A percentile compares a stretch with the other conserved stretches of the same genome.
These are phyloP conservation scores for Chrysoporthe deuterocubensis DNA, from an alignment of 2,329 filamentous ascomycete genomes.

Conservation along the genomic window DNA sequence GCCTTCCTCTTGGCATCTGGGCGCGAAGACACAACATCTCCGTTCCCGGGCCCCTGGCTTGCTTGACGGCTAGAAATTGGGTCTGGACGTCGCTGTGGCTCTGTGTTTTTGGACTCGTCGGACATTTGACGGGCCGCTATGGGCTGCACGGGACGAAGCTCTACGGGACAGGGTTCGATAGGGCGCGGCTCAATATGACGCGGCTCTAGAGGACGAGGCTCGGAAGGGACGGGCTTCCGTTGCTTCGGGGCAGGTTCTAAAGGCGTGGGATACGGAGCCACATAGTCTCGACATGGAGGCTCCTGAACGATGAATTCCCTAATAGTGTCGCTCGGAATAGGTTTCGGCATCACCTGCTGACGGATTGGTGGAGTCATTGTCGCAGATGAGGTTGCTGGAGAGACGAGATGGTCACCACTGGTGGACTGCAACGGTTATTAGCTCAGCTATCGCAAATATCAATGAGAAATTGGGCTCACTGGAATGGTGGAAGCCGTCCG, in stretches of 20 bases:
- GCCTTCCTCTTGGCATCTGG: conserved; percentile 27
- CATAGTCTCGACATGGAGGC: conserved; percentile 7
- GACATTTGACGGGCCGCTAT: neutral
- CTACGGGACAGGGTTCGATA: neutral
- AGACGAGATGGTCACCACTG: neutral
- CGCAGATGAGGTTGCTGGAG: conserved; percentile 4
- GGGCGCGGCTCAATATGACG: conserved; percentile 1
- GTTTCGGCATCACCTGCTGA: conserved; percentile 7
- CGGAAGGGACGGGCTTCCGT: conserved; percentile 3
- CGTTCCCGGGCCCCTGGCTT: neutral
- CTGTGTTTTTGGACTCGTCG: neutral
- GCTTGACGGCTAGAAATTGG: neutral
- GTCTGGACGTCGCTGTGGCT: neutral
- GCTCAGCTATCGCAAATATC: neutral
- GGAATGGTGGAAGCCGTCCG: neutral
- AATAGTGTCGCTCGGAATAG: conserved; percentile 9
- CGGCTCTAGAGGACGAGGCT: conserved; percentile 7
- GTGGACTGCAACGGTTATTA: neutral
- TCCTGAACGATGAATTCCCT: conserved; percentile 8
- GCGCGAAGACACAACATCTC: neutral
- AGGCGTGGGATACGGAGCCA: conserved; percentile 10
- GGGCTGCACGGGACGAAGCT: neutral
- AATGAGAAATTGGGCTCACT: neutral
- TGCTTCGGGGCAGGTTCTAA: neutral
- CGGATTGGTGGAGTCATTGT: conserved; percentile 1